Evolutionary conservation across 1,139 yeast genomes (phyloP).

Genomic region (Candida pseudoviswanathii): DNA sequence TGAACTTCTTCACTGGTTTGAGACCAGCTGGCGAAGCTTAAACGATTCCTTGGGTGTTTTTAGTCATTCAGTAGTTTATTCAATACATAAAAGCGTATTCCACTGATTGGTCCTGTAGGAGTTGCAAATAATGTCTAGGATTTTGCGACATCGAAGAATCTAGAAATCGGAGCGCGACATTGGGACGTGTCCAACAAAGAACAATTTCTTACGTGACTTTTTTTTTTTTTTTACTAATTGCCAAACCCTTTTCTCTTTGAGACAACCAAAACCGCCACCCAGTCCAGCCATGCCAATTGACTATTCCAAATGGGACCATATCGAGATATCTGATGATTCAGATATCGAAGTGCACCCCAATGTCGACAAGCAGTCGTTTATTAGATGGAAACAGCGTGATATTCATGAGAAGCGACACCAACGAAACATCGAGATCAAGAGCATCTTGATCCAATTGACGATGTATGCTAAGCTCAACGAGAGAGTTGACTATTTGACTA

Average conservation of each 20-base stretch:
- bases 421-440: conserved; percentile 73
- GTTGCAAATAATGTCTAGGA: too few relatives aligned
- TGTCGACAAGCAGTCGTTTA: conserved; percentile 90
- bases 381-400: conserved; percentile 96
- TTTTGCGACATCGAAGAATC: neutral
- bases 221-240: conserved; percentile 1
- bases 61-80: neutral
- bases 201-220: neutral
- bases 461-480: conserved; percentile 78
- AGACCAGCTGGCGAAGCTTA: conserved; percentile 46
- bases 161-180: neutral
- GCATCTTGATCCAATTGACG: conserved; percentile 67
- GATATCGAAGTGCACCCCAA: conserved; percentile 98
- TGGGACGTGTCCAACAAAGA: too few relatives aligned
- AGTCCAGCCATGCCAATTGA: conserved; percentile 66
- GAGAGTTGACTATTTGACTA: conserved; percentile 67
- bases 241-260: neutral
- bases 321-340: conserved; percentile 93
- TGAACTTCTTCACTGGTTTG: conserved; percentile 66
- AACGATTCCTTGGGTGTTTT: too few relatives aligned
- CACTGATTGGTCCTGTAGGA: too few relatives aligned
- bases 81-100: neutral
- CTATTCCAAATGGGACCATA: conserved; percentile 96
- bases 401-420: conserved; percentile 91
- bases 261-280: too few relatives aligned